phyloP scores from a whole-genome alignment of 2,329 filamentous ascomycete genomes.

The Fusarium sp. region DNA sequence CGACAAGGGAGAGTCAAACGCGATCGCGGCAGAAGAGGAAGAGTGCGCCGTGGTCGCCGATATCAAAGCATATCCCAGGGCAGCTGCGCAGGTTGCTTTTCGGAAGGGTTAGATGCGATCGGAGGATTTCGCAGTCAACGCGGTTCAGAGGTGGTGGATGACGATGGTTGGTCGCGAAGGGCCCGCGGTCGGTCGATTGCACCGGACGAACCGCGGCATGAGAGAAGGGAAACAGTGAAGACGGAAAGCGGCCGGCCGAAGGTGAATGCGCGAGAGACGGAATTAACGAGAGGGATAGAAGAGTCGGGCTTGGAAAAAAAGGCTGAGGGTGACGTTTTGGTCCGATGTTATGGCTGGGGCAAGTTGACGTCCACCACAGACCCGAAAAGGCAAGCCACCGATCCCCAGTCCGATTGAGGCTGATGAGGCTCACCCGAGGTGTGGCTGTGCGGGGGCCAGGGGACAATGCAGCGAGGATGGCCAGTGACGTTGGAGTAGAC shows the following conservation, averaged over 20 bases:
- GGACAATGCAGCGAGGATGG: background rate
- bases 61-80: constrained; percentile 40
- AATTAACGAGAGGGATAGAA: background rate
- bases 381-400: constrained; percentile 34
- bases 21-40: constrained; percentile 30
- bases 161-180: constrained; percentile 41
- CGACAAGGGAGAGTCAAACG: constrained; percentile 18
- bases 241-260: background rate
- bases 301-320: background rate
- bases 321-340: constrained; percentile 21
- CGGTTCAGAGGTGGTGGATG: constrained; percentile 39
- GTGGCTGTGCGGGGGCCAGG: constrained; percentile 39
- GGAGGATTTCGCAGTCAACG: constrained; percentile 25
- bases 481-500: constrained; percentile 21
- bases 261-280: background rate
- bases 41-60: constrained; percentile 35
- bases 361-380: constrained; percentile 23
- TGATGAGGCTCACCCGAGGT: constrained; percentile 42
- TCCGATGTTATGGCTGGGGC: constrained; percentile 25
- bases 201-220: constrained; percentile 44
- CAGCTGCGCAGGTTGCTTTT: constrained; percentile 20
- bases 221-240: constrained; percentile 14
- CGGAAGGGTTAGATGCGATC: background rate
- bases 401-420: constrained; percentile 39
- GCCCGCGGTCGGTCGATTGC: constrained; percentile 43